phyloP scores from a whole-genome alignment of 2,329 filamentous ascomycete genomes.

The Penicillium sp. region DNA sequence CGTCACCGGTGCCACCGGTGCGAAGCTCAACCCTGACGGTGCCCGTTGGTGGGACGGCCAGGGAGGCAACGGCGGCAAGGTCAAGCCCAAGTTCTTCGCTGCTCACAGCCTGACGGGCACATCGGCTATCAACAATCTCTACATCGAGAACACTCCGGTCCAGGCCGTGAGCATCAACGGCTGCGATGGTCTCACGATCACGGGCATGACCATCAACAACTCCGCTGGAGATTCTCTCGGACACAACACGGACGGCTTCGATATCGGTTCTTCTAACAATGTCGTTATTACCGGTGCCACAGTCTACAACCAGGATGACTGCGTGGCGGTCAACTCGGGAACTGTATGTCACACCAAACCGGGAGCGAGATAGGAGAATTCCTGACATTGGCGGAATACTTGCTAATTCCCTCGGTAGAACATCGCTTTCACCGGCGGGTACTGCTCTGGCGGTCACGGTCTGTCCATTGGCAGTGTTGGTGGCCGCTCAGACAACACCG shows the following conservation, averaged over 20 bases:
- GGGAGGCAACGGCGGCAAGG: conserved; percentile 62
- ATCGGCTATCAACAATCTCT: conserved; percentile 33
- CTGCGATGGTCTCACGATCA: conserved; percentile 54
- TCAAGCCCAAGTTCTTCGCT: conserved; percentile 62
- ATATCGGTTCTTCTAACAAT: conserved; percentile 11
- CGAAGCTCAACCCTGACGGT: conserved; percentile 59
- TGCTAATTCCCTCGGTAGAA: conserved; percentile 39
- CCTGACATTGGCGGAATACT: too few relatives aligned
- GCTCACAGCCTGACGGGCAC: conserved; percentile 38
- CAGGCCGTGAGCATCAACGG: conserved; percentile 40
- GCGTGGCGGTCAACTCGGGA: conserved; percentile 15
- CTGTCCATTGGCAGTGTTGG: conserved; percentile 64
- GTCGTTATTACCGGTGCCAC: conserved; percentile 11
- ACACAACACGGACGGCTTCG: conserved; percentile 17
- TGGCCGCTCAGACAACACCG: conserved; percentile 57
- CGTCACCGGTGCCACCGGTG: conserved; percentile 55
- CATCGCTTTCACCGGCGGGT: conserved; percentile 45
- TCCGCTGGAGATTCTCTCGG: conserved; percentile 49
- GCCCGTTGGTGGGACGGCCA: conserved; percentile 36
- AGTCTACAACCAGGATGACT: conserved; percentile 18
- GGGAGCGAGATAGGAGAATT: neutral
- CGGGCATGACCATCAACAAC: conserved; percentile 59
- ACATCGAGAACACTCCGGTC: conserved; percentile 38
- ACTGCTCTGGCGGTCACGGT: conserved; percentile 58
- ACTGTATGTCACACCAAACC: conserved; percentile 4